Evolutionary conservation across 805 yeast genomes (phyloP).

Genomic region (Saturnispora gosingensis): DNA sequence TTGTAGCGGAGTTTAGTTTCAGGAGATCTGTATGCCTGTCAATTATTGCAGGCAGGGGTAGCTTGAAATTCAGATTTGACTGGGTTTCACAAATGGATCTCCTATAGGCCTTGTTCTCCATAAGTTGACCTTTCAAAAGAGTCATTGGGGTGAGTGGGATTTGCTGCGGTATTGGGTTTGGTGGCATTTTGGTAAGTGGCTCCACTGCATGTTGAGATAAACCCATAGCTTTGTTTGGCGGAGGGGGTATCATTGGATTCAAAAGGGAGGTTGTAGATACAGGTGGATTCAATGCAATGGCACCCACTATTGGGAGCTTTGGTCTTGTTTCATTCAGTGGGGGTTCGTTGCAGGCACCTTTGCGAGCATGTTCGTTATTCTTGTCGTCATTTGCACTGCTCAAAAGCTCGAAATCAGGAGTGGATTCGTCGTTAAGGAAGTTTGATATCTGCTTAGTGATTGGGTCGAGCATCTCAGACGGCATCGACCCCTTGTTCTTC

Average conservation of each 20-base stretch:
- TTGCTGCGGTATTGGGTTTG: not conserved
- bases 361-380: not conserved
- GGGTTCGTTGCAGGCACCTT: not conserved
- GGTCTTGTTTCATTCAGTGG: not conserved
- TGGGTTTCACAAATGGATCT: slow-evolving; percentile 5
- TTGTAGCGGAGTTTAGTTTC: not conserved
- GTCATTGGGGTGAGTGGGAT: slow-evolving; percentile 1
- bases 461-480: slow-evolving; percentile 20
- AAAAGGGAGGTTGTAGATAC: not conserved
- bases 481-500: slow-evolving; percentile 23
- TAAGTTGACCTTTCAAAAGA: not conserved
- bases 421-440: slow-evolving; percentile 5
- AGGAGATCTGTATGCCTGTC: slow-evolving; percentile 12
- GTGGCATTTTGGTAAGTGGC: not conserved
- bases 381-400: not conserved
- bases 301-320: not conserved
- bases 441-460: slow-evolving; percentile 16
- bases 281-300: not conserved
- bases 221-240: not conserved
- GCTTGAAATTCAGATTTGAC: slow-evolving; percentile 13
- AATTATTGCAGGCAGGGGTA: slow-evolving; percentile 23
- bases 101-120: slow-evolving; percentile 6
- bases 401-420: not conserved
- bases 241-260: not conserved
- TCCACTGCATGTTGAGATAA: not conserved